These are phyloP conservation scores for Ormosia emarginata DNA, from an alignment of 306 rosid species.

Conservation along the genomic window DNA sequence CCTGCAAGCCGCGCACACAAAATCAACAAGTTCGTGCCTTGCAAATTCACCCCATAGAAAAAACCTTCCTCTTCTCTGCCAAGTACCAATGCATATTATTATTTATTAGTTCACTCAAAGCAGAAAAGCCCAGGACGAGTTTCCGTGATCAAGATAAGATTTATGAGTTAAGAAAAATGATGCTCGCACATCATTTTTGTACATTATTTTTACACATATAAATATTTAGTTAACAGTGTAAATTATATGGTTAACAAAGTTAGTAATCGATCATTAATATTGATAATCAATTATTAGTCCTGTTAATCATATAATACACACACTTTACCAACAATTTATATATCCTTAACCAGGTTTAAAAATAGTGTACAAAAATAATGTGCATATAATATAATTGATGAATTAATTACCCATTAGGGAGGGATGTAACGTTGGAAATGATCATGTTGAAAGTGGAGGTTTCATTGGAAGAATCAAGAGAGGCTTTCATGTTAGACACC, in stretches of 20 bases:
- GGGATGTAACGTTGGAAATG: slow-evolving; percentile 49
- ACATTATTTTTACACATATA: too few species aligned
- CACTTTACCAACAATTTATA: too few species aligned
- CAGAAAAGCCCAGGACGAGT: background rate
- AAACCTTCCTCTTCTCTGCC: slow-evolving; percentile 67
- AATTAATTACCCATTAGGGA: slow-evolving; percentile 53
- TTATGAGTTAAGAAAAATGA: background rate
- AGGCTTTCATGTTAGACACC: slow-evolving; percentile 46
- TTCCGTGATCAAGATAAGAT: background rate
- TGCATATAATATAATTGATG: background rate
- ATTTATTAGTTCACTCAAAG: background rate
- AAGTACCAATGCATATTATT: slow-evolving; percentile 1
- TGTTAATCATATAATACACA: background rate
- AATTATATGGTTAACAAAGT: background rate
- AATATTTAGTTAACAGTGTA: background rate
- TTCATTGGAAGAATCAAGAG: slow-evolving; percentile 36
- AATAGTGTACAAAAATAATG: too few species aligned
- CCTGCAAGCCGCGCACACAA: slow-evolving; percentile 65
- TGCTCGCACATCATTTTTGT: background rate
- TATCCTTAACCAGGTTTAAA: too few species aligned
- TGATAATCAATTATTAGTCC: background rate
- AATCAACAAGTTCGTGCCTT: slow-evolving; percentile 43
- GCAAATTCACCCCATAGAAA: slow-evolving; percentile 60
- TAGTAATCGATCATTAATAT: too few species aligned
- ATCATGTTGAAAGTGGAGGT: slow-evolving; percentile 46